Evolutionary conservation across 257 asterid genomes (phyloP), one percentile per base, ranked within the genome.

Genomic region (Haberlea rhodopensis): DNA sequence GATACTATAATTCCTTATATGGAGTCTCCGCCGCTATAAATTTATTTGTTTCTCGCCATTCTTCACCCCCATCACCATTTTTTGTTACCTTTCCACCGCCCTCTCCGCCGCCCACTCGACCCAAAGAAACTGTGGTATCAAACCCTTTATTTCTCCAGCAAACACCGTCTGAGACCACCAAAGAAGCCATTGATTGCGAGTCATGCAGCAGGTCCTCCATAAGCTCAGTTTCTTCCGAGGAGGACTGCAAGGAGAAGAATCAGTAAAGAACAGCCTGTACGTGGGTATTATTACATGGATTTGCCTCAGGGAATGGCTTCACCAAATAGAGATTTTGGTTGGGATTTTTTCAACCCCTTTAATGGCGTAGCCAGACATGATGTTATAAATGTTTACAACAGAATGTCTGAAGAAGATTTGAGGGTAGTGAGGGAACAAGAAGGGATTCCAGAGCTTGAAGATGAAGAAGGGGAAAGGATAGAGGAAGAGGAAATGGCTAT

Each of bases 291-390:
- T 63, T 87, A 85, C 75, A 78, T 81, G 91, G 94, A 87, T 48
- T 71, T 80, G 80, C 87, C 87, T 64, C 84, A 62, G 8, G 6
- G 83, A 46, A 26, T 74, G 85, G 75, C 81, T 23, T 81, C 96
- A 3, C 87, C 96, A 4, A 88, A 82, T 67, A 76, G 79, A 71
- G 95, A 84, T 75, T 87, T 79, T 76, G 99, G 91, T 28, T 92
- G 97, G 99, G 99, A 92, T 79, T 92, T 92, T 65, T 92, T 89
- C 22, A 87, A 89, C 78, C 99, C 99, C 66, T 92, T 87, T 60
- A 51, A 53, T 28, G 75, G 53, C 52, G 86, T 76, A 16, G 43
- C 76, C 9, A 77, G 95, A 63, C 82, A 89, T 16, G 98, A 91
- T 57, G 70, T 78, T 0, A 22, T 81, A 53, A 85, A 65, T 68